A percentile compares a stretch with the other conserved stretches of the same genome.
Conservation (phyloP, 2,329 filamentous ascomycete species). For the Fusarium sp. region DNA sequence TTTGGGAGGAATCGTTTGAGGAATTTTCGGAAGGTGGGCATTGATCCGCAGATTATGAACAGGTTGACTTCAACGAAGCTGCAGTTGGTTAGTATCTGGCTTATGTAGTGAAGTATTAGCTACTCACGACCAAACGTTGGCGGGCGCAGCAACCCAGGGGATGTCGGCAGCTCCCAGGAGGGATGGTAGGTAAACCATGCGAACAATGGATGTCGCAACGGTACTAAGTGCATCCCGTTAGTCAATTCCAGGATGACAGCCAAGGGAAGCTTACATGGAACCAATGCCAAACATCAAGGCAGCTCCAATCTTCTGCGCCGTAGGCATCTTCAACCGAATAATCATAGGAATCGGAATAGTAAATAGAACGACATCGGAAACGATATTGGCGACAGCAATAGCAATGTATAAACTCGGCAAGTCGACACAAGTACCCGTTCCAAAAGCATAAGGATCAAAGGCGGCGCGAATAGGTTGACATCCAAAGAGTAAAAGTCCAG, state of each 20-base stretch:
- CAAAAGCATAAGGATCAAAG: slow-evolving; percentile 41
- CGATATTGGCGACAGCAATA: slow-evolving; percentile 60
- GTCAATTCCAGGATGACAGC: background rate
- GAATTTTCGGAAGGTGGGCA: slow-evolving; percentile 59
- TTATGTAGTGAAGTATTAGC: background rate
- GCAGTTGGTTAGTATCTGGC: background rate
- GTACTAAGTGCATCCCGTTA: slow-evolving; percentile 39
- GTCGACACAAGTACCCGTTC: slow-evolving; percentile 54
- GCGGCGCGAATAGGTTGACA: slow-evolving; percentile 33
- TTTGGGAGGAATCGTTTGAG: slow-evolving; percentile 67
- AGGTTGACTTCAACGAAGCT: slow-evolving; percentile 54
- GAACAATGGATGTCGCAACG: slow-evolving; percentile 47
- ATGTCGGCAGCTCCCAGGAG: slow-evolving; percentile 40
- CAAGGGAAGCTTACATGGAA: slow-evolving; percentile 34
- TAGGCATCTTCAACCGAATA: slow-evolving; percentile 56
- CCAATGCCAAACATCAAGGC: slow-evolving; percentile 58
- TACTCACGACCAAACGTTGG: slow-evolving; percentile 45
- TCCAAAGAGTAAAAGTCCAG: slow-evolving; percentile 33
- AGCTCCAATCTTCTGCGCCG: slow-evolving; percentile 59
- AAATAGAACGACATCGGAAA: slow-evolving; percentile 61
- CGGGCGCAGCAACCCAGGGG: slow-evolving; percentile 44
- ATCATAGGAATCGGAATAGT: slow-evolving; percentile 59
- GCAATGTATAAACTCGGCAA: slow-evolving; percentile 60
- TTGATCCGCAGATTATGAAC: slow-evolving; percentile 52
- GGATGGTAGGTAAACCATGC: slow-evolving; percentile 42